Conservation (phyloP, 257 asterid genomes). For the Solanum stenotomum region DNA sequence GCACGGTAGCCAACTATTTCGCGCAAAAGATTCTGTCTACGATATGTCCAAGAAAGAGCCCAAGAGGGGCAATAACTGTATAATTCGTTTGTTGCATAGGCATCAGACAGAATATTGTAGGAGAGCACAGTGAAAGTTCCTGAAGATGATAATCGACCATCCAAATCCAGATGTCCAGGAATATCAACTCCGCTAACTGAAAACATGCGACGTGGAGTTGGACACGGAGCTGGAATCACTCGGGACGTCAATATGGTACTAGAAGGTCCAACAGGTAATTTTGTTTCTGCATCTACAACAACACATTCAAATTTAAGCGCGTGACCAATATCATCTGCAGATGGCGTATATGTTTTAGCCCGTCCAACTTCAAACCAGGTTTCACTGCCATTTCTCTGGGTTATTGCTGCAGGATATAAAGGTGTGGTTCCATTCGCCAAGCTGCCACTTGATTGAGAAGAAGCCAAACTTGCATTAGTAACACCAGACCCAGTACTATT, state of each 20-base stretch:
- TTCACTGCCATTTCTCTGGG: slow-evolving; percentile 82
- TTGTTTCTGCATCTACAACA: slow-evolving; percentile 64
- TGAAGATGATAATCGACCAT: slow-evolving; percentile 39
- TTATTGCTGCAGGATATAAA: slow-evolving; percentile 64
- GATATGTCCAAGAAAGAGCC: slow-evolving; percentile 99
- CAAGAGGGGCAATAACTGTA: slow-evolving; percentile 90
- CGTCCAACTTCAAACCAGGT: slow-evolving; percentile 94
- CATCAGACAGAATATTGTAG: slow-evolving; percentile 76
- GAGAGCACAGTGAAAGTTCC: slow-evolving; percentile 95
- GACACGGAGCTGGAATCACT: slow-evolving; percentile 96
- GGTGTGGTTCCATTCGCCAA: slow-evolving; percentile 49
- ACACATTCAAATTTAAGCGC: slow-evolving; percentile 87
- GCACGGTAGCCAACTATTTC: slow-evolving; percentile 91
- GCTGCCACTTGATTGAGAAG: slow-evolving; percentile 53
- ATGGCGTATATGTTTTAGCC: slow-evolving; percentile 79
- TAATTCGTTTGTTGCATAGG: slow-evolving; percentile 60
- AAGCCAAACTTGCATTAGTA: slow-evolving; percentile 23
- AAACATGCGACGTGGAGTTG: slow-evolving; percentile 78
- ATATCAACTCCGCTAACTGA: slow-evolving; percentile 54
- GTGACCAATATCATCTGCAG: slow-evolving; percentile 87
- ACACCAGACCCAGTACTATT: slow-evolving; percentile 51
- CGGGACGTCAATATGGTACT: slow-evolving; percentile 68
- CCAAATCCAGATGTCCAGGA: slow-evolving; percentile 55
- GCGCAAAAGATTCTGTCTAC: slow-evolving; percentile 82
- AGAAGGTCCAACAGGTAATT: slow-evolving; percentile 50